phyloP scores from a whole-genome alignment of 768 basidiomycete species.

The Sarcodon aspratus region DNA sequence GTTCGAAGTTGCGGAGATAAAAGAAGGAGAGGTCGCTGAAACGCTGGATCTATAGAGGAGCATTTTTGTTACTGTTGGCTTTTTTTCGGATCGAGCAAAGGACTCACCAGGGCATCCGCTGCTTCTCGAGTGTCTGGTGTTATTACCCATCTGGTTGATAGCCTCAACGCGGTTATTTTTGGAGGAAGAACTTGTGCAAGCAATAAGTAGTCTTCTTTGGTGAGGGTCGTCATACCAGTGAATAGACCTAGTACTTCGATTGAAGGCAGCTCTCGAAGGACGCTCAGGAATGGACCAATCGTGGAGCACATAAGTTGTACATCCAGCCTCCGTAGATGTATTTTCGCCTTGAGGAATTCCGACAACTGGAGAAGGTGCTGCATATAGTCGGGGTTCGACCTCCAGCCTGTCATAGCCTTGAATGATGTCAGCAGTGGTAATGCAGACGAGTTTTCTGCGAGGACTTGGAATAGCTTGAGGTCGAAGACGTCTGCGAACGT shows the following conservation, averaged over 20 bases:
- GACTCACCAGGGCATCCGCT: too few relatives aligned
- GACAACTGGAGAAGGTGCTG: not conserved
- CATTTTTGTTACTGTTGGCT: too few relatives aligned
- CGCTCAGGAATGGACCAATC: not conserved
- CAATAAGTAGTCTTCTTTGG: not conserved
- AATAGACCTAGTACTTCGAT: not conserved
- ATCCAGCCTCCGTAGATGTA: not conserved
- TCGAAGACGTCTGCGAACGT: not conserved
- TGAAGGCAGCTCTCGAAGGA: not conserved
- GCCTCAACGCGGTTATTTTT: not conserved
- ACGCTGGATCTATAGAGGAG: not conserved
- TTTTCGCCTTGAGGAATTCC: not conserved
- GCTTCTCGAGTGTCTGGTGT: too few relatives aligned
- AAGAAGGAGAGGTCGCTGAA: not conserved
- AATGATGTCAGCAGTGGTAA: not conserved
- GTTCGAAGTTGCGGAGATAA: not conserved
- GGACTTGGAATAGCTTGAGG: not conserved
- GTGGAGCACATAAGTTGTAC: not conserved
- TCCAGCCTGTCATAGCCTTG: not conserved
- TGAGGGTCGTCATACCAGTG: not conserved
- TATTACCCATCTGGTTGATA: not conserved
- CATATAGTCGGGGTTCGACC: not conserved
- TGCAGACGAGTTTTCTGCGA: not conserved
- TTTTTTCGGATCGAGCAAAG: too few relatives aligned
- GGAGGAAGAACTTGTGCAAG: not conserved